A percentile compares a stretch with the other conserved stretches of the same genome.
phyloP scores from a whole-genome alignment of 495 filamentous ascomycete genomes.

The Penicillium subrubescens region DNA sequence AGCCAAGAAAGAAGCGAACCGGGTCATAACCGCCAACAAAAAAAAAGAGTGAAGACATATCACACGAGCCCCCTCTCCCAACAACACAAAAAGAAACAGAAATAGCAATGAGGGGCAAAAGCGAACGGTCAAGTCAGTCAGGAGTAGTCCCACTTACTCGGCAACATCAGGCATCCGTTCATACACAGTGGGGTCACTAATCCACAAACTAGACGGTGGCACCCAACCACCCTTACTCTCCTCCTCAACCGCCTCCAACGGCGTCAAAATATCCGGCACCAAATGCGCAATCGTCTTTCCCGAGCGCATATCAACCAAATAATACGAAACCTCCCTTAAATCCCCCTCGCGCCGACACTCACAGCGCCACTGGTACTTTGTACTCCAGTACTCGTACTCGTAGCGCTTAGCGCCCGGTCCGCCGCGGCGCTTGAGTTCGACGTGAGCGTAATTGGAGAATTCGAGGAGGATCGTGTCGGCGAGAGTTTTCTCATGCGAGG shows the following conservation, averaged over 20 bases:
- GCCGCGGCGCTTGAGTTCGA: constrained; percentile 70
- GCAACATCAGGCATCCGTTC: constrained; percentile 75
- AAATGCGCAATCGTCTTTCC: constrained; percentile 75
- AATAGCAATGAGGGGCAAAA: background rate
- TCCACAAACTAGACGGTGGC: constrained; percentile 85
- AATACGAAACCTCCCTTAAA: constrained; percentile 68
- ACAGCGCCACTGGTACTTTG: constrained; percentile 83
- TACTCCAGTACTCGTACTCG: constrained; percentile 91
- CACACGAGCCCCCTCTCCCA: too few species aligned
- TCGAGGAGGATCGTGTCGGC: constrained; percentile 82
- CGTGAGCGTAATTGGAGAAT: constrained; percentile 96
- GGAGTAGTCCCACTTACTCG: constrained; percentile 71
- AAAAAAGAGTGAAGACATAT: background rate
- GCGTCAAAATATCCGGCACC: constrained; percentile 75
- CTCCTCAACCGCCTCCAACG: constrained; percentile 70
- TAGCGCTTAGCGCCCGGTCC: constrained; percentile 77
- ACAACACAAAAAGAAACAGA: too few species aligned
- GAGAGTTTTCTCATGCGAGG: constrained; percentile 26
- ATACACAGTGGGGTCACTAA: constrained; percentile 71
- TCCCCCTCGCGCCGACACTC: constrained; percentile 62
- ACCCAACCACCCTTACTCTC: constrained; percentile 85
- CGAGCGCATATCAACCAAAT: constrained; percentile 70
- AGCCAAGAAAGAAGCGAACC: background rate
- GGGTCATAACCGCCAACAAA: background rate
- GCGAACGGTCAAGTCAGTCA: too few species aligned